Evolutionary conservation across 2,329 filamentous ascomycete genomes (phyloP).

Genomic region (Colletotrichum somersetense): DNA sequence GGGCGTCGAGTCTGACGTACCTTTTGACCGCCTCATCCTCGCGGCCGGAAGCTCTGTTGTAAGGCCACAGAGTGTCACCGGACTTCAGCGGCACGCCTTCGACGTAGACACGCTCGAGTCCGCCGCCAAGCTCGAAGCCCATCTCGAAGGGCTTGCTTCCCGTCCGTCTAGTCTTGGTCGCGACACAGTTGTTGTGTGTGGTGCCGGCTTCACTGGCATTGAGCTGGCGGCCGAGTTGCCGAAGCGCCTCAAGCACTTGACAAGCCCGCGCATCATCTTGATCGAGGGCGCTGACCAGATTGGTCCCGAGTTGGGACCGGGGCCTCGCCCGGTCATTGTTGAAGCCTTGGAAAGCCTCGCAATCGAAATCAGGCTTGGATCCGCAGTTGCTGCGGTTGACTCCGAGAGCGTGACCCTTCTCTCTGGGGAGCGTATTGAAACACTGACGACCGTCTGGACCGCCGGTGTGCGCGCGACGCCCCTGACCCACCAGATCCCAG

Average conservation of each 20-base stretch:
- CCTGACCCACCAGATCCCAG: conserved; percentile 51
- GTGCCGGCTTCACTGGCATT: conserved; percentile 53
- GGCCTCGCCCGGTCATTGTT: conserved; percentile 50
- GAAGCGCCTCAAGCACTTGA: conserved; percentile 45
- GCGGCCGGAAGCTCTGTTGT: conserved; percentile 53
- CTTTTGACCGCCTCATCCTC: conserved; percentile 52
- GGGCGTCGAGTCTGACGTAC: conserved; percentile 38
- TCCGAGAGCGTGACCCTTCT: conserved; percentile 45
- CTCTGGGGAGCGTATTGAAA: conserved; percentile 50
- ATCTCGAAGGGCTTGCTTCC: conserved; percentile 47
- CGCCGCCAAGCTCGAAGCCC: conserved; percentile 47
- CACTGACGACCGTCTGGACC: conserved; percentile 54
- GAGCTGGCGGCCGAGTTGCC: conserved; percentile 51
- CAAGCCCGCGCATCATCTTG: conserved; percentile 44
- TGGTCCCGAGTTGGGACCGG: conserved; percentile 51
- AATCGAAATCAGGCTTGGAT: conserved; percentile 49
- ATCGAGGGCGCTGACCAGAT: conserved; percentile 48
- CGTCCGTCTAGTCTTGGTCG: conserved; percentile 46
- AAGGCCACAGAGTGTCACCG: conserved; percentile 47
- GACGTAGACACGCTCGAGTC: conserved; percentile 50
- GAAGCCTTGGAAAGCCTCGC: conserved; percentile 48
- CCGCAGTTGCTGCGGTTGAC: conserved; percentile 46
- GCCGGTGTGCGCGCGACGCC: conserved; percentile 51
- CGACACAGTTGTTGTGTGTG: conserved; percentile 52
- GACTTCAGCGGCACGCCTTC: conserved; percentile 51